Evolutionary conservation across 1,284 basidiomycete genomes (phyloP).

Genomic region (Rhodotorula glutinis): DNA sequence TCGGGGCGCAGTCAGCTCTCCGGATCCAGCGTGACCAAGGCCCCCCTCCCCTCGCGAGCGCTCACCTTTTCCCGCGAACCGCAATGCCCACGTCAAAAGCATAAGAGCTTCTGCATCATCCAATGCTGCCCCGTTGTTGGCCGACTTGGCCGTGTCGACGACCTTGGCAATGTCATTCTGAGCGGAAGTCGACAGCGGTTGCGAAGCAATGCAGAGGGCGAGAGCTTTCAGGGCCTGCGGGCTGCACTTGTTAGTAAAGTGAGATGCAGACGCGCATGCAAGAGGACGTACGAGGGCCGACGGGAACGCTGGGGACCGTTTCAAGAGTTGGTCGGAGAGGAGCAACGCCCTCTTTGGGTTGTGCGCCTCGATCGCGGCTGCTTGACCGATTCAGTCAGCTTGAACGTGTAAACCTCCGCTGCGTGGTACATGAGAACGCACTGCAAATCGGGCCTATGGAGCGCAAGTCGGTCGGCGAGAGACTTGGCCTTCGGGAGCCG

Average conservation of each 20-base stretch:
- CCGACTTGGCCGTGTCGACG: slow-evolving; percentile 50
- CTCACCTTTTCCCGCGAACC: slow-evolving; percentile 70
- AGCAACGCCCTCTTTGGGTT: slow-evolving; percentile 79
- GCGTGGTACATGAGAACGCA: background rate
- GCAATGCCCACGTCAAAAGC: slow-evolving; percentile 55
- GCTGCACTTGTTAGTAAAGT: background rate
- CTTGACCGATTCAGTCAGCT: slow-evolving; percentile 15
- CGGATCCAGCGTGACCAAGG: background rate
- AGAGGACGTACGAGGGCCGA: slow-evolving; percentile 62
- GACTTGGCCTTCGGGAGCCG: background rate
- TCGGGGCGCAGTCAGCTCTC: background rate
- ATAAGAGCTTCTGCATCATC: slow-evolving; percentile 54
- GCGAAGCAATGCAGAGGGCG: slow-evolving; percentile 71
- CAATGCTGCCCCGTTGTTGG: slow-evolving; percentile 65
- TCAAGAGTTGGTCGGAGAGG: slow-evolving; percentile 76
- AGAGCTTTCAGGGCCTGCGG: slow-evolving; percentile 74
- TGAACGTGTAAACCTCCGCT: too few species aligned
- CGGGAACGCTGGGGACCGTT: slow-evolving; percentile 68
- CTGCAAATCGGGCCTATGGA: slow-evolving; percentile 26
- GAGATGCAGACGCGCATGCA: slow-evolving; percentile 3
- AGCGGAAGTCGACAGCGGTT: slow-evolving; percentile 63
- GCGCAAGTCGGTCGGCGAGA: slow-evolving; percentile 15
- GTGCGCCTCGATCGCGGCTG: slow-evolving; percentile 76
- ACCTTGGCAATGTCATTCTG: slow-evolving; percentile 61
- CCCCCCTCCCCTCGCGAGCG: slow-evolving; percentile 16